Percentiles rank a stretch among this genome's conserved stretches.
Evolutionary conservation across 805 yeast genomes (phyloP).

Genomic region (Candida alai): DNA sequence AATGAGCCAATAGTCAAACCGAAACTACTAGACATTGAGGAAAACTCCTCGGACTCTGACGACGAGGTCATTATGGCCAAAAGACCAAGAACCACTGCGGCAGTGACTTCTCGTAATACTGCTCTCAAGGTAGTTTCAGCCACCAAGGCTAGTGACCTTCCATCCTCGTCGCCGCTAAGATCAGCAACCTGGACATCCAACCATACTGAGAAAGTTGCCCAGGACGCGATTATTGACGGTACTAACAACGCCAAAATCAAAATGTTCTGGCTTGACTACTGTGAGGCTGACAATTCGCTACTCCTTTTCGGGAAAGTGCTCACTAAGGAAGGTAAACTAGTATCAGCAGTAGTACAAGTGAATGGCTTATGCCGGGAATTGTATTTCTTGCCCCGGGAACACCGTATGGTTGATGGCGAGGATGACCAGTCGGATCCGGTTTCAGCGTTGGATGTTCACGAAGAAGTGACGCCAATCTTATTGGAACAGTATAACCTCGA

Average conservation of each 20-base stretch:
- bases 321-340: constrained; percentile 52
- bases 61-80: constrained; percentile 55
- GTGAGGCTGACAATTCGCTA: constrained; percentile 68
- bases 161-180: constrained; percentile 21
- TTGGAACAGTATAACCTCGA: constrained; percentile 59
- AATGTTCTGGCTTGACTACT: constrained; percentile 88
- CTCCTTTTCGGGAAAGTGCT: constrained; percentile 78
- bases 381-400: constrained; percentile 68
- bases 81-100: constrained; percentile 43
- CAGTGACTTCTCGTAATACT: constrained; percentile 28
- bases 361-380: constrained; percentile 67
- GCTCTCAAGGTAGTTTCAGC: constrained; percentile 34
- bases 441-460: constrained; percentile 64
- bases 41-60: constrained; percentile 44
- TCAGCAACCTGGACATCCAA: constrained; percentile 16
- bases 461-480: constrained; percentile 67
- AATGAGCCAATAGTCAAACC: no score
- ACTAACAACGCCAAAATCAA: constrained; percentile 48
- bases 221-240: constrained; percentile 16
- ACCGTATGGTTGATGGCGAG: constrained; percentile 39
- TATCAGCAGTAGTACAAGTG: constrained; percentile 75
- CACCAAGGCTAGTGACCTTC: constrained; percentile 24
- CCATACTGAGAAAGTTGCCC: constrained; percentile 33
- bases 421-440: constrained; percentile 34
- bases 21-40: constrained; percentile 15